Base-by-base conservation (phyloP, 2,329 filamentous ascomycete species). In the Ceratocystis destructans region DNA sequence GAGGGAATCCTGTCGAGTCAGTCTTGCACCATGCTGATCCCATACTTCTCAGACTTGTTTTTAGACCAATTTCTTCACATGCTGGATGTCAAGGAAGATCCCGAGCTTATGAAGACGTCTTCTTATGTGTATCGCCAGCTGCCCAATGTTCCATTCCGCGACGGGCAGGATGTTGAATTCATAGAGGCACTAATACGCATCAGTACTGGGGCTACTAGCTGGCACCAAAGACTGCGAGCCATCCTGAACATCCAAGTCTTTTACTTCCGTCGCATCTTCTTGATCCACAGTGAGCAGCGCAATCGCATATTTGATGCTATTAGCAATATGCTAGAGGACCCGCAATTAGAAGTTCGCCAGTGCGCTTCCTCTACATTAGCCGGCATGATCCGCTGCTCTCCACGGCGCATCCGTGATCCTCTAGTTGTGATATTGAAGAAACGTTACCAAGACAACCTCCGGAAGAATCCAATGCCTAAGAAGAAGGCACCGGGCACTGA, bases 31-130 rank as follows among this genome's bases (percentile, higher is more conserved):
- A 88, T 94, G 73, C 83, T 99, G 15, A 85, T 95, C 20, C 85
- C 87, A 2, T 97, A 96, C 82, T 97, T 99, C 79, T 88, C 91
- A 0, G 83, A 89, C 45, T 81, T 88, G 0, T 93, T 97, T 73
- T 94, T 96, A 74, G 89, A 94, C 71, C 89, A 96, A 74, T 83
- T 99, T 15, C 79, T 99, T 64, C 92, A 99, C 79, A 99, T 99
- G 94, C 99, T 99, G 93, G 94, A 99, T 73, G 90, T 99, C 74
- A 97, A 97, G 75, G 94, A 99, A 75, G 94, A 99, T 72, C 91
- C 90, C 0, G 95, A 99, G 75, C 82, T 99, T 1, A 95, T 96
- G 80, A 87, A 89, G 8, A 82, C 96, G 7, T 93, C 94, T 0
- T 99, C 97, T 73, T 91, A 96, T 73, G 94, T 99, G 53, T 99